phyloP scores from a whole-genome alignment of 441 rosid genomes.

The Gossypium davidsonii region DNA sequence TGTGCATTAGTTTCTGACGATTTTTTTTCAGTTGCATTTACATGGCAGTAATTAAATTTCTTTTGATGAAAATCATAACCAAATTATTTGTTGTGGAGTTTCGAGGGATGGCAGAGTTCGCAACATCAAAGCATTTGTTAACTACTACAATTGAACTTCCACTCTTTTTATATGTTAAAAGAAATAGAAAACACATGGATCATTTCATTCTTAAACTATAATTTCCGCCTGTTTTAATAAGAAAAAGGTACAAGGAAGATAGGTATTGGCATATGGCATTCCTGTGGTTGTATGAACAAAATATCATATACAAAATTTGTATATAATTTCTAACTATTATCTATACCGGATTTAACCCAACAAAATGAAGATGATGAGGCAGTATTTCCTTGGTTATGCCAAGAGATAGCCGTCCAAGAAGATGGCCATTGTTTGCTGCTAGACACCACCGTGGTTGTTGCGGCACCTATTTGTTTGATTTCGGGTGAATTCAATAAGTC shows the following conservation, averaged over 20 bases:
- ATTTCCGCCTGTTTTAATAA: neutral
- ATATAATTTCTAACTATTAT: neutral
- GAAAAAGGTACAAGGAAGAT: too few relatives aligned
- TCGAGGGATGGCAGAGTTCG: neutral
- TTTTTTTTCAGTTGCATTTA: neutral
- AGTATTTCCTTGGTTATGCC: neutral
- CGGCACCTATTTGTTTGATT: neutral
- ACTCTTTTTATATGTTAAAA: too few relatives aligned
- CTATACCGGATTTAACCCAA: neutral
- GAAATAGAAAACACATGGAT: too few relatives aligned
- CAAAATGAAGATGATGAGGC: neutral
- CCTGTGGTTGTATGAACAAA: neutral
- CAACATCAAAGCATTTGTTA: neutral
- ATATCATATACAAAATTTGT: neutral
- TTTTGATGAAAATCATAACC: neutral
- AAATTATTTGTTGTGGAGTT: neutral
- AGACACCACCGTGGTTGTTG: neutral
- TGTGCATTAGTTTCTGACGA: neutral
- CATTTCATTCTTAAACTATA: neutral
- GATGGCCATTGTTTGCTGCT: neutral
- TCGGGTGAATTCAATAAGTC: conserved; percentile 3
- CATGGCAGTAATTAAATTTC: neutral
- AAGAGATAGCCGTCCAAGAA: neutral
- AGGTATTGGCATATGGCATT: too few relatives aligned
- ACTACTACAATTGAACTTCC: neutral